Evolutionary conservation across 1,139 yeast genomes (phyloP).

Genomic region (Blastobotrys ciferrii): DNA sequence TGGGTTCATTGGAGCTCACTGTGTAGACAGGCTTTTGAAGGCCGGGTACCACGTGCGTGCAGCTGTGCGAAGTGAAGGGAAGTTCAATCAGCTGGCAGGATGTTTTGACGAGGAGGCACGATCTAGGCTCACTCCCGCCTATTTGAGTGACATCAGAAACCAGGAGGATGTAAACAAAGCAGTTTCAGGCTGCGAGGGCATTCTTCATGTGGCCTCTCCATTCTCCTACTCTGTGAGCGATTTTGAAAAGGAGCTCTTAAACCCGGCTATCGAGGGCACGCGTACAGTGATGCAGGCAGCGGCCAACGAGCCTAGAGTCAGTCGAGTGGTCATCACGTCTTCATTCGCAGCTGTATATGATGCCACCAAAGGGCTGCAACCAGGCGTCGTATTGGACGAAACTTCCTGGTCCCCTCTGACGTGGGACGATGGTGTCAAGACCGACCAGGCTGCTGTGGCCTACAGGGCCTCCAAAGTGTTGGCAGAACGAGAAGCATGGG

Average conservation of each 20-base stretch:
- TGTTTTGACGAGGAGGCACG: not conserved
- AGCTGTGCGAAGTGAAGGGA: conserved; percentile 52
- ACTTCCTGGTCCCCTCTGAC: conserved; percentile 1
- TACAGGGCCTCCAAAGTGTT: not conserved
- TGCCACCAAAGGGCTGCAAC: conserved; percentile 1
- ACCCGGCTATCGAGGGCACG: conserved; percentile 56
- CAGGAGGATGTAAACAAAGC: not conserved
- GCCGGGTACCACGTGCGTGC: conserved; percentile 55
- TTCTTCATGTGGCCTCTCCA: conserved; percentile 60
- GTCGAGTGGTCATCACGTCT: conserved; percentile 54
- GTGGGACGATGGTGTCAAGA: conserved; percentile 1
- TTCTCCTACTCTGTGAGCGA: conserved; percentile 43
- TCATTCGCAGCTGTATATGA: conserved; percentile 42
- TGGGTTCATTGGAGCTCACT: conserved; percentile 56
- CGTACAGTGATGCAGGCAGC: conserved; percentile 42
- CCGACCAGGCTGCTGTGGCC: conserved; percentile 1
- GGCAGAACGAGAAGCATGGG: conserved; percentile 3
- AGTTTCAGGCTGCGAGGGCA: not conserved
- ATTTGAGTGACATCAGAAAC: not conserved
- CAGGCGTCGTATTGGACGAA: not conserved
- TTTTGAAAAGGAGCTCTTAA: conserved; percentile 40
- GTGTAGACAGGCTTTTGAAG: conserved; percentile 33
- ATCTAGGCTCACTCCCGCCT: not conserved
- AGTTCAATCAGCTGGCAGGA: conserved; percentile 45
- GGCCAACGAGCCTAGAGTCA: conserved; percentile 46